These are phyloP conservation scores for Trametes villosa DNA, from an alignment of 768 basidiomycete species.

Conservation along the genomic window DNA sequence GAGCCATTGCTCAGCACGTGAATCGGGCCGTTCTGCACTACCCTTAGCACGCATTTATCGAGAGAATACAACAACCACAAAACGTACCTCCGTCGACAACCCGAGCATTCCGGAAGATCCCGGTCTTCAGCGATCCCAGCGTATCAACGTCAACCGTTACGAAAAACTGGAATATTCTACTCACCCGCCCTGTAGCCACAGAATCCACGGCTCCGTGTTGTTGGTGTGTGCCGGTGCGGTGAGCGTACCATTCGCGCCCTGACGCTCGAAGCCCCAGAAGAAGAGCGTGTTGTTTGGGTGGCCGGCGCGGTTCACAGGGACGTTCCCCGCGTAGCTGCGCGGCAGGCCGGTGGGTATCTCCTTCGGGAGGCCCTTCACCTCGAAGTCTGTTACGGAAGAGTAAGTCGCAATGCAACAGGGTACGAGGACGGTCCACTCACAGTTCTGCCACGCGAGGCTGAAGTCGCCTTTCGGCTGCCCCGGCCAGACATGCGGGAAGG, in stretches of 20 bases:
- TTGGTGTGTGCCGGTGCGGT: slow-evolving; percentile 40
- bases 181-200: slow-evolving; percentile 77
- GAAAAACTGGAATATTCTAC: too few species aligned
- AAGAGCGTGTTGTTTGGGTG: slow-evolving; percentile 39
- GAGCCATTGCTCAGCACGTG: slow-evolving; percentile 57
- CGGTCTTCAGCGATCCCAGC: slow-evolving; percentile 41
- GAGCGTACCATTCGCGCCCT: slow-evolving; percentile 43
- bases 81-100: slow-evolving; percentile 54
- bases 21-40: slow-evolving; percentile 66
- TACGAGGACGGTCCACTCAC: slow-evolving; percentile 10
- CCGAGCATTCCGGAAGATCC: slow-evolving; percentile 73
- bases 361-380: slow-evolving; percentile 30
- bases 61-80: too few species aligned
- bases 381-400: slow-evolving; percentile 27
- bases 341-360: slow-evolving; percentile 29
- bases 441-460: slow-evolving; percentile 29
- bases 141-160: background rate
- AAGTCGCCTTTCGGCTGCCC: slow-evolving; percentile 28
- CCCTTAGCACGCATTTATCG: background rate
- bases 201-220: slow-evolving; percentile 66
- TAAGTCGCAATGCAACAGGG: background rate
- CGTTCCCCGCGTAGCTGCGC: slow-evolving; percentile 36
- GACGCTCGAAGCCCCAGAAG: slow-evolving; percentile 37
- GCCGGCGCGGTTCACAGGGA: slow-evolving; percentile 31
- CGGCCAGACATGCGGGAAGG: slow-evolving; percentile 33